phyloP scores from a whole-genome alignment of 495 filamentous ascomycete species.

The Astrocystis sublimbata region DNA sequence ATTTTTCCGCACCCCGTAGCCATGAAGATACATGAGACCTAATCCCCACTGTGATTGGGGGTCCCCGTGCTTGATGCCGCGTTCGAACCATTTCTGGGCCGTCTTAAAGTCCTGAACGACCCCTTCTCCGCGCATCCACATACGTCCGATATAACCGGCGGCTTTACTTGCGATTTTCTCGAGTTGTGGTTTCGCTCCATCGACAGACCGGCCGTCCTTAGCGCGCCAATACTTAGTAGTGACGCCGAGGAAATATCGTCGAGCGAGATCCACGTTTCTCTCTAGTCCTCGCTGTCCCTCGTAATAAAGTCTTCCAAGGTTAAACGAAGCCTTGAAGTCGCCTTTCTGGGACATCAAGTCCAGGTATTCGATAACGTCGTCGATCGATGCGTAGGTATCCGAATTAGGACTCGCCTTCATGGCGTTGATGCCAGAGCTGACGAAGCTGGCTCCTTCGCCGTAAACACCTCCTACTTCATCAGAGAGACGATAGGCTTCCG shows the following conservation, averaged over 20 bases:
- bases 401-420: slow-evolving; percentile 67
- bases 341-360: slow-evolving; percentile 93
- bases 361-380: slow-evolving; percentile 92
- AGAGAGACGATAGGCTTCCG: slow-evolving; percentile 75
- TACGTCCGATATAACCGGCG: slow-evolving; percentile 87
- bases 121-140: slow-evolving; percentile 92
- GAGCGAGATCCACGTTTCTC: slow-evolving; percentile 70
- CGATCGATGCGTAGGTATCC: slow-evolving; percentile 77
- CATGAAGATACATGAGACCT: slow-evolving; percentile 84
- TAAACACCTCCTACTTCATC: slow-evolving; percentile 94
- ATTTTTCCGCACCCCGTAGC: slow-evolving; percentile 77
- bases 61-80: slow-evolving; percentile 78
- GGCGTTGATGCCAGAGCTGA: slow-evolving; percentile 85
- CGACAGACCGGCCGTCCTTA: slow-evolving; percentile 51
- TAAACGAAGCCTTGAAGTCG: slow-evolving; percentile 88
- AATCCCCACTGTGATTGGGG: slow-evolving; percentile 82
- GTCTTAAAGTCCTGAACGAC: slow-evolving; percentile 74
- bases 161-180: slow-evolving; percentile 87
- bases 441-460: slow-evolving; percentile 89
- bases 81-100: slow-evolving; percentile 83
- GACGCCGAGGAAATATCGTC: slow-evolving; percentile 79
- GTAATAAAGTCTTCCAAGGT: slow-evolving; percentile 84
- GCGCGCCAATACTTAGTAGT: slow-evolving; percentile 81
- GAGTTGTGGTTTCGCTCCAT: slow-evolving; percentile 53
- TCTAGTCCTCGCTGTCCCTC: slow-evolving; percentile 79